These are phyloP conservation scores for Calonectria fujianensis DNA, from an alignment of 2,329 filamentous ascomycete species.

Conservation along the genomic window DNA sequence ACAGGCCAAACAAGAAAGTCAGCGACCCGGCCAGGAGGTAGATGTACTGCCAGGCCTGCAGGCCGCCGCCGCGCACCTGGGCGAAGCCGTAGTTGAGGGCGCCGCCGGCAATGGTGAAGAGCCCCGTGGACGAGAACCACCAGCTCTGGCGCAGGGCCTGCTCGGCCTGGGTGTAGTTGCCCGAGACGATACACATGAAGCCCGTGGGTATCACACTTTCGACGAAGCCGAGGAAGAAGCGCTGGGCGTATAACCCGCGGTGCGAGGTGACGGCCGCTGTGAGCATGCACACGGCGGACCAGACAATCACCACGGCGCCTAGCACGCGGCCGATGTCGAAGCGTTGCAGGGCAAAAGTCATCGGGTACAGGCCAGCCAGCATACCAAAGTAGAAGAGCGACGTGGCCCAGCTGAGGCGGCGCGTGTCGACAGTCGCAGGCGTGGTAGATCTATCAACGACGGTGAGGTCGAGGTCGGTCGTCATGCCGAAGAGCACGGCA, in stretches of 20 bases:
- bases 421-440: constrained; percentile 78
- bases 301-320: constrained; percentile 77
- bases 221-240: constrained; percentile 78
- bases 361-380: constrained; percentile 83
- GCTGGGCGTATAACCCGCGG: constrained; percentile 79
- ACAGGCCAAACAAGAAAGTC: constrained; percentile 78
- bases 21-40: constrained; percentile 79
- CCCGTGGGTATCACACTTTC: constrained; percentile 80
- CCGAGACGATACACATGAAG: constrained; percentile 78
- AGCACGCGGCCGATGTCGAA: constrained; percentile 80
- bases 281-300: constrained; percentile 80
- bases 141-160: constrained; percentile 79
- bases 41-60: constrained; percentile 82
- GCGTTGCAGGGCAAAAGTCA: constrained; percentile 82
- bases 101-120: constrained; percentile 78
- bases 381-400: constrained; percentile 89
- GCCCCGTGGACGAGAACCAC: constrained; percentile 78
- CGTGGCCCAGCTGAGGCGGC: constrained; percentile 84
- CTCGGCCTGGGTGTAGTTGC: constrained; percentile 79
- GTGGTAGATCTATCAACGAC: constrained; percentile 65
- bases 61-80: constrained; percentile 72
- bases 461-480: constrained; percentile 77
- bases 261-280: constrained; percentile 80
- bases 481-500: constrained; percentile 86
- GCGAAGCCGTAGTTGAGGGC: constrained; percentile 81